phyloP scores from a whole-genome alignment of 179 eudicot species.

The Corrigiola litoralis region DNA sequence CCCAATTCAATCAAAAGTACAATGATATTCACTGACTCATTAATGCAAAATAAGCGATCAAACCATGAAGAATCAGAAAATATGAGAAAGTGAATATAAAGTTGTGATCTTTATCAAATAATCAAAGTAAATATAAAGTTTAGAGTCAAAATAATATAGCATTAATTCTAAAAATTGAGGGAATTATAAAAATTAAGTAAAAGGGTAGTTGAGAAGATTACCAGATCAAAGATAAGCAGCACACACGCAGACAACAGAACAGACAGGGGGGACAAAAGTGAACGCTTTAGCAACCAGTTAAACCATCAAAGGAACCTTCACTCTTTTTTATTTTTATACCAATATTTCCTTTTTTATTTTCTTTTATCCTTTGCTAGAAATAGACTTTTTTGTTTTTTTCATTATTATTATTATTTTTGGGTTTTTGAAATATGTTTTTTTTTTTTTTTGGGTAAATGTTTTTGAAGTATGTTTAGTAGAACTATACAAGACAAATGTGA shows the following conservation, averaged over 20 bases:
- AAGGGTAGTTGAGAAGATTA: slow-evolving; percentile 2
- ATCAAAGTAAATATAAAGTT: background rate
- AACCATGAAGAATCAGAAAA: background rate
- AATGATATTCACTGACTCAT: background rate
- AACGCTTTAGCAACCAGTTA: no score
- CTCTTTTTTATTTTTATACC: background rate
- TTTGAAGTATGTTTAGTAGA: no score
- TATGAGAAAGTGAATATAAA: background rate
- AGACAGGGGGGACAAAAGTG: background rate
- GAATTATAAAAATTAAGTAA: background rate
- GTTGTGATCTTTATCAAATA: background rate
- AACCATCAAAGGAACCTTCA: background rate
- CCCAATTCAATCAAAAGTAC: background rate
- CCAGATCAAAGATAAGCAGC: slow-evolving; percentile 8
- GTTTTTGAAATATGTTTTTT: no score
- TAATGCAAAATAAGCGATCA: background rate
- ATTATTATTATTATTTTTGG: no score
- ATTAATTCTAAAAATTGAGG: background rate
- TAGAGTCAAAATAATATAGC: background rate
- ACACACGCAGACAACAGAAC: background rate
- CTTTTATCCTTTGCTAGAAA: background rate
- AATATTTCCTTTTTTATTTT: background rate
- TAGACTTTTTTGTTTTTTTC: background rate
- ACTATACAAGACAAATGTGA: no score
- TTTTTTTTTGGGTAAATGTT: no score